Evolutionary conservation across 495 filamentous ascomycete genomes (phyloP).

Genomic region (Ramalina intermedia): DNA sequence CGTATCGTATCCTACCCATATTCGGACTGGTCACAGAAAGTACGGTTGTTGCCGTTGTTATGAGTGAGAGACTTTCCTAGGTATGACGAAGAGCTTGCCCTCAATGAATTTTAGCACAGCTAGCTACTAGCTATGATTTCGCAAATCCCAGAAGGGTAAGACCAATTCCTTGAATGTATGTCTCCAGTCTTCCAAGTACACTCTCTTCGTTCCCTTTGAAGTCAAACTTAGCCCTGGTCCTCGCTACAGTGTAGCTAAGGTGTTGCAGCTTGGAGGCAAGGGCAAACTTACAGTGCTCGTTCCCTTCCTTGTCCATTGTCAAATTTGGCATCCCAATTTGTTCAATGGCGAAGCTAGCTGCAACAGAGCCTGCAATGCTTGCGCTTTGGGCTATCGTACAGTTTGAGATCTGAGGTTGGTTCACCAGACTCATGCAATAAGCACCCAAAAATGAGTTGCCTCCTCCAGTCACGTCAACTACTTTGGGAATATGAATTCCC

Average conservation of each 20-base stretch:
- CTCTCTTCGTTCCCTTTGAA: background rate
- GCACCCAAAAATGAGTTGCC: conserved; percentile 88
- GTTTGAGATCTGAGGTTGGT: background rate
- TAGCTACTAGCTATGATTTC: too few relatives aligned
- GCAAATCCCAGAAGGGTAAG: too few relatives aligned
- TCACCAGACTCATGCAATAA: conserved; percentile 8
- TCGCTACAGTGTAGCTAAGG: too few relatives aligned
- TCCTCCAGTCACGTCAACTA: conserved; percentile 89
- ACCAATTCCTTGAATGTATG: too few relatives aligned
- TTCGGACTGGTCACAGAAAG: too few relatives aligned
- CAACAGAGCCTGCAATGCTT: conserved; percentile 64
- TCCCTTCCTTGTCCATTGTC: conserved; percentile 38
- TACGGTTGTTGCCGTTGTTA: too few relatives aligned
- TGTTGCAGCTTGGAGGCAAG: too few relatives aligned
- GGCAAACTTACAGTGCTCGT: conserved; percentile 53
- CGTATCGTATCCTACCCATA: too few relatives aligned
- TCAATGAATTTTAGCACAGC: background rate
- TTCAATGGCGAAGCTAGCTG: conserved; percentile 87
- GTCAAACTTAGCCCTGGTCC: background rate
- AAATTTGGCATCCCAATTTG: conserved; percentile 72
- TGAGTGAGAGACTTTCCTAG: too few relatives aligned
- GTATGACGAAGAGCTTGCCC: too few relatives aligned
- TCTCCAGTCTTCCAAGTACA: too few relatives aligned
- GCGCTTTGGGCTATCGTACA: conserved; percentile 17
- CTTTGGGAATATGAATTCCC: conserved; percentile 21